These are phyloP conservation scores for Mycocentrospora acerina DNA, from an alignment of 2,329 filamentous ascomycete genomes.

Conservation along the genomic window DNA sequence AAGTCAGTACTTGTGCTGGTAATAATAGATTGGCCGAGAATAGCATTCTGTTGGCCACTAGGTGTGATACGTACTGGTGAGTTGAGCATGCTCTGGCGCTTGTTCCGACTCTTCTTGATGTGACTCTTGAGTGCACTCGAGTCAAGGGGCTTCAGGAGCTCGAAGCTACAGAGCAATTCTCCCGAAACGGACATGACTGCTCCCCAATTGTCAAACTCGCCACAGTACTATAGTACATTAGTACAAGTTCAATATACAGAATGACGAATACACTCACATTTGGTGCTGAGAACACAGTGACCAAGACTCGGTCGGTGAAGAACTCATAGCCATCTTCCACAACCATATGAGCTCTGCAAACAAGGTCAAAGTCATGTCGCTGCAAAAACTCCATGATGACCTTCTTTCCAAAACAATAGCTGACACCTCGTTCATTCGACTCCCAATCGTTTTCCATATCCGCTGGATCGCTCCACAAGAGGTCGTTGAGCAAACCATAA, in stretches of 20 bases:
- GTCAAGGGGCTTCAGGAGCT: constrained; percentile 92
- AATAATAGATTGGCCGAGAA: constrained; percentile 28
- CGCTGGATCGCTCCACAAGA: constrained; percentile 95
- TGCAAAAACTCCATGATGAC: constrained; percentile 96
- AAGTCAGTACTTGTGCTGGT: constrained; percentile 34
- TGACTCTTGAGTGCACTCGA: constrained; percentile 96
- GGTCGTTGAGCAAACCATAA: constrained; percentile 90
- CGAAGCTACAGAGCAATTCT: constrained; percentile 94
- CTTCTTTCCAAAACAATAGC: constrained; percentile 97
- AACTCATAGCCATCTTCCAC: constrained; percentile 99
- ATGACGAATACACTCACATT: constrained; percentile 68
- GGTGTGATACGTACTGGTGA: constrained; percentile 74
- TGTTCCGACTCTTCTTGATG: constrained; percentile 97
- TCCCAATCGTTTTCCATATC: constrained; percentile 99
- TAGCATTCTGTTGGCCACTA: constrained; percentile 14
- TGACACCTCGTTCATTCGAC: constrained; percentile 93
- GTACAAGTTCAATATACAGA: constrained; percentile 10
- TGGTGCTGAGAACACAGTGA: constrained; percentile 96
- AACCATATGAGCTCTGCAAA: constrained; percentile 98
- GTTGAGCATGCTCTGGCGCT: constrained; percentile 92
- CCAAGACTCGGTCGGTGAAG: constrained; percentile 90
- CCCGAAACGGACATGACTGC: constrained; percentile 97
- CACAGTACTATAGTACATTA: constrained; percentile 72
- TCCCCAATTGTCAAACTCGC: constrained; percentile 99
- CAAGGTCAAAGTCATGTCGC: constrained; percentile 93